Percentiles rank a stretch among this genome's conserved stretches.
These are phyloP conservation scores for Trichoderma lentiforme DNA, from an alignment of 2,329 filamentous ascomycete species.

Conservation along the genomic window DNA sequence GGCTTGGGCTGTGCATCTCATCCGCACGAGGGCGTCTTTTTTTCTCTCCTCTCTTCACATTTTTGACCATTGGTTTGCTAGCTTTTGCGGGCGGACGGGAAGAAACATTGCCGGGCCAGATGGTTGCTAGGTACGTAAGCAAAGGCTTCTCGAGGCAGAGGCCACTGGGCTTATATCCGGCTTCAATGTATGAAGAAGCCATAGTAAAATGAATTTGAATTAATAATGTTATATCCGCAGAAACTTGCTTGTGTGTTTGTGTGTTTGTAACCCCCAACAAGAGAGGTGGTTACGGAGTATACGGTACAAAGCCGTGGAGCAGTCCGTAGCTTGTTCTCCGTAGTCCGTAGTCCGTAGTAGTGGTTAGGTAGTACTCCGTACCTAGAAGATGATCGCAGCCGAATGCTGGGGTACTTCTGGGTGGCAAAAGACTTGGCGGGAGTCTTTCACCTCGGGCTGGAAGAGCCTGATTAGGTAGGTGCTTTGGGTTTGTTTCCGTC, in stretches of 20 bases:
- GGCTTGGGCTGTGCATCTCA: neutral
- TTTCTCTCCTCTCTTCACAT: neutral
- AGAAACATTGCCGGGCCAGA: neutral
- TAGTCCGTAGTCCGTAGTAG: neutral
- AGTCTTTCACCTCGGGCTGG: neutral
- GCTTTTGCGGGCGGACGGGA: neutral
- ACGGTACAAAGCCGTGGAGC: neutral
- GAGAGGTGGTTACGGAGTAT: neutral
- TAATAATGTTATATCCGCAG: neutral
- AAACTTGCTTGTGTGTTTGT: neutral
- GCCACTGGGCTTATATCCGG: neutral
- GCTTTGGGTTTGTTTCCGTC: neutral
- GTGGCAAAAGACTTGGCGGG: neutral
- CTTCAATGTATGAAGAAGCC: neutral
- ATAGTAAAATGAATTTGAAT: neutral
- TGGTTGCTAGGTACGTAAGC: neutral
- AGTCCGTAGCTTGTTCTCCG: neutral
- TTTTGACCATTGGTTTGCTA: neutral
- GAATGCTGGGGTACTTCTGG: neutral
- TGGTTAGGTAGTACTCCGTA: neutral
- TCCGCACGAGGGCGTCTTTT: neutral
- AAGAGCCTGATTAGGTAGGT: slow-evolving; percentile 3
- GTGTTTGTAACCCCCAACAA: neutral
- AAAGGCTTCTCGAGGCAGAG: neutral
- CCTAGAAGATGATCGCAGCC: neutral